Evolutionary conservation across 306 rosid species (phyloP).

Genomic region (Elaeagnus macrophylla): DNA sequence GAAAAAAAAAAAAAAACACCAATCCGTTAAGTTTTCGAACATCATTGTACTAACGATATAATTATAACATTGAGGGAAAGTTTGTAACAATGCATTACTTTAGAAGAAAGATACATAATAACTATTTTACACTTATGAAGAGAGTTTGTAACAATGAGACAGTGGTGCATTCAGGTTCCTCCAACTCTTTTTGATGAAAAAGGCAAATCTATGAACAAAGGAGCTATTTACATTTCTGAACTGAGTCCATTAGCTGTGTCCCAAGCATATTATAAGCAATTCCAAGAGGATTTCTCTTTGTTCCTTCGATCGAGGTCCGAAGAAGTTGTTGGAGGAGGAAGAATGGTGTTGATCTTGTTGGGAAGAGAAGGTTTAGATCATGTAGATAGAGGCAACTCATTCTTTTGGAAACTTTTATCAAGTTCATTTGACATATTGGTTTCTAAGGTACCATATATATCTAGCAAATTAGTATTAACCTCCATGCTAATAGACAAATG

Average conservation of each 20-base stretch:
- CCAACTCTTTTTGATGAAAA: constrained; percentile 39
- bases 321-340: constrained; percentile 62
- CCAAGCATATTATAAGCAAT: constrained; percentile 60
- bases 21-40: too few species aligned
- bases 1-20: too few species aligned
- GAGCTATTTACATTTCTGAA: constrained; percentile 58
- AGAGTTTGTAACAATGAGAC: too few species aligned
- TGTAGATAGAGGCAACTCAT: constrained; percentile 73
- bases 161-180: constrained; percentile 55
- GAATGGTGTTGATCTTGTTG: constrained; percentile 63
- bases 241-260: constrained; percentile 50
- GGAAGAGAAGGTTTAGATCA: constrained; percentile 65
- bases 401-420: constrained; percentile 72
- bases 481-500: too few species aligned
- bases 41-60: too few species aligned
- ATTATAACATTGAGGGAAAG: too few species aligned
- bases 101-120: too few species aligned
- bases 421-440: constrained; percentile 50
- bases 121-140: too few species aligned
- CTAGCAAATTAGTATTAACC: too few species aligned
- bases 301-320: constrained; percentile 59
- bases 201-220: constrained; percentile 53
- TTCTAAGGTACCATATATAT: constrained; percentile 43
- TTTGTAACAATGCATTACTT: too few species aligned
- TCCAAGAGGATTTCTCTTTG: constrained; percentile 55